phyloP scores from a whole-genome alignment of 2,329 filamentous ascomycete species.

The Fusarium newnesense region DNA sequence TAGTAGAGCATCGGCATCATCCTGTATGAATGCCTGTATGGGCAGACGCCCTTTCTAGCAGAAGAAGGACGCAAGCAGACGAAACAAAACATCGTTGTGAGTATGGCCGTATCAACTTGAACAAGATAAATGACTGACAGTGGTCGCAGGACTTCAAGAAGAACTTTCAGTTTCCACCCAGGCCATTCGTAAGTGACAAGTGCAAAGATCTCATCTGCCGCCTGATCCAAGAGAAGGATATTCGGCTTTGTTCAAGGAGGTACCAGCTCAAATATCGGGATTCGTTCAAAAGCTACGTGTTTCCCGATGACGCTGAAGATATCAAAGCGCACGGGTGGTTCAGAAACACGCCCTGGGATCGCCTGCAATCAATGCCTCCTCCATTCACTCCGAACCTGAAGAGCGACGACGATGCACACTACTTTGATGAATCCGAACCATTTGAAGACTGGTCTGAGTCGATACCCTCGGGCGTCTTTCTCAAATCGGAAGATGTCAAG shows the following conservation, averaged over 20 bases:
- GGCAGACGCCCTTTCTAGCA: conserved; percentile 87
- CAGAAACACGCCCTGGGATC: conserved; percentile 79
- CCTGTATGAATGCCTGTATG: conserved; percentile 93
- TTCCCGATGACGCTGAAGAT: conserved; percentile 84
- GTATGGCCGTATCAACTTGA: conserved; percentile 41
- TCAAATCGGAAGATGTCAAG: conserved; percentile 47
- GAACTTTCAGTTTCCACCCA: conserved; percentile 76
- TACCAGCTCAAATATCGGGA: conserved; percentile 74
- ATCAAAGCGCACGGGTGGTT: conserved; percentile 94
- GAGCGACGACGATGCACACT: conserved; percentile 79
- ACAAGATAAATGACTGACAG: conserved; percentile 13
- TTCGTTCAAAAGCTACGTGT: conserved; percentile 70
- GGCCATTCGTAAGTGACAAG: conserved; percentile 71
- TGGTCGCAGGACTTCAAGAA: conserved; percentile 72
- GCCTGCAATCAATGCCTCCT: conserved; percentile 74
- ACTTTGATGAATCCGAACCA: conserved; percentile 86
- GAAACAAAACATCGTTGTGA: conserved; percentile 84
- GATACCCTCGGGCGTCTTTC: conserved; percentile 48
- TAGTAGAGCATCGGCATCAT: conserved; percentile 98
- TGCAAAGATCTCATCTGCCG: conserved; percentile 81
- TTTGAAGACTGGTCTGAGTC: conserved; percentile 72
- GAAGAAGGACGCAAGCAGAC: conserved; percentile 82
- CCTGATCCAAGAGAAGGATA: conserved; percentile 78
- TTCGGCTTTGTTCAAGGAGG: conserved; percentile 78
- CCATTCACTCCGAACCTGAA: conserved; percentile 83